phyloP scores from a whole-genome alignment of 2,329 filamentous ascomycete species.

The Botrytis medusae region DNA sequence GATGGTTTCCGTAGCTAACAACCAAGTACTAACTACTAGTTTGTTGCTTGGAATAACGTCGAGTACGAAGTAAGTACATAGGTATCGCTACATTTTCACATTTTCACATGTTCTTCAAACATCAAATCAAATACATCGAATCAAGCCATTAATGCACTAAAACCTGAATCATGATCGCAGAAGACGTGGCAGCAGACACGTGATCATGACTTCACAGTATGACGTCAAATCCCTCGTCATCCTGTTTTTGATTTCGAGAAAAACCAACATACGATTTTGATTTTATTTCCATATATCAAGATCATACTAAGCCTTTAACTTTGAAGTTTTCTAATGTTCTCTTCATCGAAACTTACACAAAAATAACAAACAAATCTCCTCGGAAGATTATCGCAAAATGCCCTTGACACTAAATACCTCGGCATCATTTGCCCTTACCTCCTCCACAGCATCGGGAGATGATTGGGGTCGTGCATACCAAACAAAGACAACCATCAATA shows the following conservation, averaged over 20 bases:
- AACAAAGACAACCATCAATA: slow-evolving; percentile 14
- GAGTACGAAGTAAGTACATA: neutral
- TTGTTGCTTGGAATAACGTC: neutral
- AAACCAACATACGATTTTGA: neutral
- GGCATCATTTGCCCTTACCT: slow-evolving; percentile 13
- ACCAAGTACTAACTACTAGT: neutral
- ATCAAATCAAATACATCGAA: neutral
- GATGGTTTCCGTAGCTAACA: neutral
- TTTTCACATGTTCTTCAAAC: neutral
- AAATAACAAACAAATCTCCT: neutral
- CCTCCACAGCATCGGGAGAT: slow-evolving; percentile 17
- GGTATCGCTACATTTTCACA: too few relatives aligned
- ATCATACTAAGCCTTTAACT: neutral
- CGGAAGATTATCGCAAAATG: slow-evolving; percentile 6
- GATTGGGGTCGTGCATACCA: slow-evolving; percentile 15
- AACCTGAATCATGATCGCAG: neutral
- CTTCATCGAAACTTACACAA: neutral
- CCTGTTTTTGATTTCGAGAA: slow-evolving; percentile 1
- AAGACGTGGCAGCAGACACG: neutral
- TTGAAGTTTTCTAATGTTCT: neutral
- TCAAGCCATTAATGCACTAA: neutral
- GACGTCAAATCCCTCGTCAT: slow-evolving; percentile 14
- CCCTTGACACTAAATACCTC: slow-evolving; percentile 19
- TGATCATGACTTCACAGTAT: slow-evolving; percentile 16
- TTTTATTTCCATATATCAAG: neutral